A percentile compares a stretch with the other conserved stretches of the same genome.
These are phyloP conservation scores for Mycena venus DNA, from an alignment of 768 basidiomycete genomes.

Conservation along the genomic window DNA sequence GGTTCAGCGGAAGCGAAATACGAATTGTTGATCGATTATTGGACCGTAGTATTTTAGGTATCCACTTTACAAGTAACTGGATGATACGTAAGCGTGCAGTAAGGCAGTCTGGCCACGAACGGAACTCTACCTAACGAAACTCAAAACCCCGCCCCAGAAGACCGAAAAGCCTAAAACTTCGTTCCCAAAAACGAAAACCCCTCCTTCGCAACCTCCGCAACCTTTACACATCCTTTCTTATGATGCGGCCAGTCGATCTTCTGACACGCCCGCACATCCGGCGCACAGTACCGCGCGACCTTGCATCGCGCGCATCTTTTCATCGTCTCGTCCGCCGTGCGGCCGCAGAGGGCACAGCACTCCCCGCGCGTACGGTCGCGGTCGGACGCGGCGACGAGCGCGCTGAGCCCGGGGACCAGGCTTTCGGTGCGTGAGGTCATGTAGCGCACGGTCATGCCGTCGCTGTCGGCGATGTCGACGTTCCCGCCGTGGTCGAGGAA, in stretches of 20 bases:
- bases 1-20: no score
- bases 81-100: no score
- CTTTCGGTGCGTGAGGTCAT: constrained; percentile 28
- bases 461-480: constrained; percentile 54
- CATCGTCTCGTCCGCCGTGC: constrained; percentile 41
- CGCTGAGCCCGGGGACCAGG: constrained; percentile 26
- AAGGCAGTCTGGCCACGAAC: no score
- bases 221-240: constrained; percentile 45
- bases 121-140: no score
- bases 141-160: no score
- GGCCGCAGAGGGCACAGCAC: constrained; percentile 53
- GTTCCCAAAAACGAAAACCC: neutral
- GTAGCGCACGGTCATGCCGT: constrained; percentile 47
- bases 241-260: constrained; percentile 56
- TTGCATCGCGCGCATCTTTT: constrained; percentile 51
- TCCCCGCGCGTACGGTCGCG: constrained; percentile 36
- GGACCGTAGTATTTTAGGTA: no score
- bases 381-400: constrained; percentile 47
- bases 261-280: constrained; percentile 48
- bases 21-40: no score
- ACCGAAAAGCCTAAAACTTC: constrained; percentile 10
- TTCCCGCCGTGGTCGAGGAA: constrained; percentile 59
- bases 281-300: constrained; percentile 49
- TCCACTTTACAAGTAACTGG: no score
- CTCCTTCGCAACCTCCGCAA: neutral